phyloP scores from a whole-genome alignment of 2,329 filamentous ascomycete genomes.

The Akanthomyces uredinophilus region DNA sequence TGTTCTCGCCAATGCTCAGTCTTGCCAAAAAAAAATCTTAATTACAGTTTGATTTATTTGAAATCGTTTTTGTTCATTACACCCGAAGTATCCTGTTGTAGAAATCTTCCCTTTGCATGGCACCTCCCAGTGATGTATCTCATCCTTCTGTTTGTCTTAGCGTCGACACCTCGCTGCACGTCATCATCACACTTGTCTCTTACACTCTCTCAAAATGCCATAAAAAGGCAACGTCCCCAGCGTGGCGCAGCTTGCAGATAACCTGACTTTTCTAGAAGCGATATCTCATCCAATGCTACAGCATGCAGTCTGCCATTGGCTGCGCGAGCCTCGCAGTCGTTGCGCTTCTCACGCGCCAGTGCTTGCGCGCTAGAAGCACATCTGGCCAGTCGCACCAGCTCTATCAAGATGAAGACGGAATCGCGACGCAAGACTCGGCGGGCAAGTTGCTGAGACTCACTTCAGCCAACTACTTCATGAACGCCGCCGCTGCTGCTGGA shows the following conservation, averaged over 20 bases:
- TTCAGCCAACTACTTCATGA: background rate
- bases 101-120: background rate
- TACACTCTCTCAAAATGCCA: background rate
- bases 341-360: background rate
- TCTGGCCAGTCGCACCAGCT: background rate
- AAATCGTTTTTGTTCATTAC: too few relatives aligned
- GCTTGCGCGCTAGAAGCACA: background rate
- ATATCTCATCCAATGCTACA: background rate
- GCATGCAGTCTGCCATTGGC: background rate
- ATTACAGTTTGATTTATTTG: background rate
- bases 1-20: background rate
- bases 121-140: background rate
- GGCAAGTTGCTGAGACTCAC: too few relatives aligned
- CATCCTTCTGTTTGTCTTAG: background rate
- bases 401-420: background rate
- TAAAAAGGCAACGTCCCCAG: background rate
- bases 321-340: background rate
- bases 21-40: too few relatives aligned
- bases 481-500: background rate
- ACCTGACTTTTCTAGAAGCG: too few relatives aligned
- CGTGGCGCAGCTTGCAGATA: background rate
- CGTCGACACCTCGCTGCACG: background rate
- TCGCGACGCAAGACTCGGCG: background rate
- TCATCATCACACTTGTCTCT: background rate
- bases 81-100: too few relatives aligned